These are phyloP conservation scores for Geotrichum histeridarum DNA, from an alignment of 1,139 yeast genomes.

Conservation along the genomic window DNA sequence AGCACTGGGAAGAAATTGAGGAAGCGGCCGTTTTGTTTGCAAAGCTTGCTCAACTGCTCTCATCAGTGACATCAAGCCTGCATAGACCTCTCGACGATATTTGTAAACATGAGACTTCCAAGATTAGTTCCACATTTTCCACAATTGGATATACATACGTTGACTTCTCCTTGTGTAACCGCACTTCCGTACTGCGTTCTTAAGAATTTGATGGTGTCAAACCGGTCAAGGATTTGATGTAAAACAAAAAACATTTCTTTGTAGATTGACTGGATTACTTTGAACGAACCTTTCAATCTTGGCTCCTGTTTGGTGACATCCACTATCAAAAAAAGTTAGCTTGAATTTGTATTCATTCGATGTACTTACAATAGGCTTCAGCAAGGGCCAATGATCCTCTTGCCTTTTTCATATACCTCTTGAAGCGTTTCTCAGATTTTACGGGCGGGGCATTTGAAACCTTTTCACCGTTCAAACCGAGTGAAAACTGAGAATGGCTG, in stretches of 20 bases:
- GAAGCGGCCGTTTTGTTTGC: slow-evolving; percentile 43
- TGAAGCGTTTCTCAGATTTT: slow-evolving; percentile 32
- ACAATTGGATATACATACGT: no score
- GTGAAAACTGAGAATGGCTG: slow-evolving; percentile 39
- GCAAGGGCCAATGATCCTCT: slow-evolving; percentile 42
- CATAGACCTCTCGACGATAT: slow-evolving; percentile 45
- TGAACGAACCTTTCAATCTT: slow-evolving; percentile 45
- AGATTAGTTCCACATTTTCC: slow-evolving; percentile 1
- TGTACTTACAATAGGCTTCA: slow-evolving; percentile 36
- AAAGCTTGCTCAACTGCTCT: slow-evolving; percentile 45
- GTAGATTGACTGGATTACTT: slow-evolving; percentile 40
- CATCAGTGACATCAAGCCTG: slow-evolving; percentile 38
- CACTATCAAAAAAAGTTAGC: background rate
- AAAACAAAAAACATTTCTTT: slow-evolving; percentile 45
- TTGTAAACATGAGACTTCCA: slow-evolving; percentile 36
- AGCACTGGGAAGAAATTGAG: slow-evolving; percentile 48
- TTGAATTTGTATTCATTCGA: background rate
- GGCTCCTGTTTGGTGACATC: slow-evolving; percentile 45
- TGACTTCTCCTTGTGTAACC: slow-evolving; percentile 34
- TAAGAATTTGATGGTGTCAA: slow-evolving; percentile 44
- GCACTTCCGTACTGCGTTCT: slow-evolving; percentile 46
- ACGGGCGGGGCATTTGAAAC: slow-evolving; percentile 28
- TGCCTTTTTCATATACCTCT: slow-evolving; percentile 36
- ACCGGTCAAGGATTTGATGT: slow-evolving; percentile 46
- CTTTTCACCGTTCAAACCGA: slow-evolving; percentile 41